Percentiles rank a stretch among this genome's conserved stretches.
Conservation (phyloP, 2,329 filamentous ascomycete genomes). For the Pestalotiopsis sp. region DNA sequence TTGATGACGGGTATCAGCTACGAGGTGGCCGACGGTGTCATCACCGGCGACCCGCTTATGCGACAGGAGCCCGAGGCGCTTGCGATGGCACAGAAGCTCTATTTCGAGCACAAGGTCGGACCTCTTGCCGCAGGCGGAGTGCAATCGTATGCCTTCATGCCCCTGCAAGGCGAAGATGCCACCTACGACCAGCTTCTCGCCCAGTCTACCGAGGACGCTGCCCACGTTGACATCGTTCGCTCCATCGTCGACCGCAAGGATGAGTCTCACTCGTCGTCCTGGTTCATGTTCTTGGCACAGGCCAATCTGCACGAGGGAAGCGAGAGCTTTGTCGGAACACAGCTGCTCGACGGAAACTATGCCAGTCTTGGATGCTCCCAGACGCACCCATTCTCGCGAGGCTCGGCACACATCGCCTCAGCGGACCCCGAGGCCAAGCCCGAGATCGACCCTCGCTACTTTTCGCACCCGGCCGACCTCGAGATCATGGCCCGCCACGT, state of each 20-base stretch:
- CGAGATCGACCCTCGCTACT: conserved; percentile 37
- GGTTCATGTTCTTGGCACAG: conserved; percentile 21
- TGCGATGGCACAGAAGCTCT: conserved; percentile 35
- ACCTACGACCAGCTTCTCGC: conserved; percentile 20
- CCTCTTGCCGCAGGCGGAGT: conserved; percentile 32
- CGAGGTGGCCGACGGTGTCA: conserved; percentile 18
- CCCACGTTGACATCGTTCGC: conserved; percentile 28
- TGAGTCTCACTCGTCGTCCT: conserved; percentile 19
- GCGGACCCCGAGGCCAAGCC: conserved; percentile 36
- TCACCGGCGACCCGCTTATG: conserved; percentile 21
- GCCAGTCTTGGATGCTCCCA: conserved; percentile 39
- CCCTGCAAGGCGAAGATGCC: not conserved
- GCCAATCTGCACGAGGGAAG: conserved; percentile 21
- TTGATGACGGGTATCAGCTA: conserved; percentile 34
- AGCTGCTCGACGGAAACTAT: conserved; percentile 29
- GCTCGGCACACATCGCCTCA: conserved; percentile 42
- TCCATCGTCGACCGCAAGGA: conserved; percentile 20
- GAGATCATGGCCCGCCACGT: conserved; percentile 29
- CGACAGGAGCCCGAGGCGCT: conserved; percentile 33
- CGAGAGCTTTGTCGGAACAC: conserved; percentile 34
- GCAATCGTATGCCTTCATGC: conserved; percentile 12
- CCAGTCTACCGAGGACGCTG: conserved; percentile 26
- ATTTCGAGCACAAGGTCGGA: conserved; percentile 33
- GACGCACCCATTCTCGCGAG: conserved; percentile 43
- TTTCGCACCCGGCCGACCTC: conserved; percentile 38